These are phyloP conservation scores for Glycine latifolia DNA, from an alignment of 306 rosid species.

Conservation along the genomic window DNA sequence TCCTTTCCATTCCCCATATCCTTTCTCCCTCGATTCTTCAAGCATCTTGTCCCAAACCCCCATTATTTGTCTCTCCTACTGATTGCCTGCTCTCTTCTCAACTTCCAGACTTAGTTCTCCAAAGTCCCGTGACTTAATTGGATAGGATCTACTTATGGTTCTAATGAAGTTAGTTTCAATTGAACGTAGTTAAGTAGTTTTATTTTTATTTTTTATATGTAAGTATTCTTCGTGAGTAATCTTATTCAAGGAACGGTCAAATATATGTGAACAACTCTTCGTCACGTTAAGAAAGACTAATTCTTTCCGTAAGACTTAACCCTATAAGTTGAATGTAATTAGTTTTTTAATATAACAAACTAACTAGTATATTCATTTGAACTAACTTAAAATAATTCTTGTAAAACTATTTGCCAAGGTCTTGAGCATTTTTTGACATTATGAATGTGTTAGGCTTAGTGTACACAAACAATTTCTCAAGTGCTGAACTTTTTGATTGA, in stretches of 20 bases:
- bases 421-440: not conserved
- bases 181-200: not conserved
- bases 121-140: not conserved
- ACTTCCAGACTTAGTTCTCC: slow-evolving; percentile 19
- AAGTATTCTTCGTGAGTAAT: no score
- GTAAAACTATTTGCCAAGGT: not conserved
- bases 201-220: not conserved
- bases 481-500: slow-evolving; percentile 22
- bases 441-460: no score
- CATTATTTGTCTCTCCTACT: slow-evolving; percentile 53
- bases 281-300: no score
- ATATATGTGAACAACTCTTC: no score
- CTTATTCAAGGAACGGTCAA: no score
- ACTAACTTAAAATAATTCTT: not conserved
- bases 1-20: slow-evolving; percentile 68
- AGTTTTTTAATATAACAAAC: no score
- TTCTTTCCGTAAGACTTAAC: no score
- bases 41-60: slow-evolving; percentile 72
- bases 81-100: slow-evolving; percentile 51
- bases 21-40: slow-evolving; percentile 59
- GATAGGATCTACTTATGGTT: not conserved
- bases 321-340: no score
- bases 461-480: not conserved
- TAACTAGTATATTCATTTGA: not conserved
- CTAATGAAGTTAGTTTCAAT: not conserved